These are phyloP conservation scores for Pythium phragmiticola DNA, from an alignment of 352 stramenopile genomes.

Conservation along the genomic window DNA sequence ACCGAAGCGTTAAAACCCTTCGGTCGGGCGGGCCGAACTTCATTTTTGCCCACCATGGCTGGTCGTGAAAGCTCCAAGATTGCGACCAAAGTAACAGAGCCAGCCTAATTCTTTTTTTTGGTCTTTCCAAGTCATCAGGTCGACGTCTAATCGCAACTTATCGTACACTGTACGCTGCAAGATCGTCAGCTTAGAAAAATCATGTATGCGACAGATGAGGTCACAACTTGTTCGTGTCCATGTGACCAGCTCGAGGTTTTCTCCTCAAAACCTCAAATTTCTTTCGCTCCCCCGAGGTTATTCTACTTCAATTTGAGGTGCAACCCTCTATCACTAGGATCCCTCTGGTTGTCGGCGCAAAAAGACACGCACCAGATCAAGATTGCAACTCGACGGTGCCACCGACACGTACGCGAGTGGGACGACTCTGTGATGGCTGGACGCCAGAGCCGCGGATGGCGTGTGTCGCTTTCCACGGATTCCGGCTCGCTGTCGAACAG, in stretches of 20 bases:
- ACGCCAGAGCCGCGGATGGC: slow-evolving; percentile 4
- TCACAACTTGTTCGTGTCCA: background rate
- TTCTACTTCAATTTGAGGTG: slow-evolving; percentile 9
- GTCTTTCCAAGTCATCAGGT: too few species aligned
- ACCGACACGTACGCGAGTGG: slow-evolving; percentile 12
- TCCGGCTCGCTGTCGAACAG: background rate
- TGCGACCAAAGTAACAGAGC: too few species aligned
- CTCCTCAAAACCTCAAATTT: background rate
- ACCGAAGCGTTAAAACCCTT: too few species aligned
- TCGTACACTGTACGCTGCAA: too few species aligned
- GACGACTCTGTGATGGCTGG: slow-evolving; percentile 15
- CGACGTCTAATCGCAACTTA: too few species aligned
- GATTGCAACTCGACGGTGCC: slow-evolving; percentile 21
- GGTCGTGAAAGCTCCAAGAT: too few species aligned
- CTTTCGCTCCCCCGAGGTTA: slow-evolving; percentile 2
- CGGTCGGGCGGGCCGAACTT: too few species aligned
- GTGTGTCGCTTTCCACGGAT: background rate
- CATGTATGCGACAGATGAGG: too few species aligned
- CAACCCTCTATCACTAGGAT: background rate
- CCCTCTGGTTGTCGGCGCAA: background rate
- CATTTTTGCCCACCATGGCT: too few species aligned
- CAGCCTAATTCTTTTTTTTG: too few species aligned
- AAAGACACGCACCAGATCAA: slow-evolving; percentile 23
- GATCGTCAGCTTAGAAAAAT: too few species aligned
- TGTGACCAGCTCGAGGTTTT: background rate